These are phyloP conservation scores for Boletus rex-veris DNA, from an alignment of 768 basidiomycete species.

Conservation along the genomic window DNA sequence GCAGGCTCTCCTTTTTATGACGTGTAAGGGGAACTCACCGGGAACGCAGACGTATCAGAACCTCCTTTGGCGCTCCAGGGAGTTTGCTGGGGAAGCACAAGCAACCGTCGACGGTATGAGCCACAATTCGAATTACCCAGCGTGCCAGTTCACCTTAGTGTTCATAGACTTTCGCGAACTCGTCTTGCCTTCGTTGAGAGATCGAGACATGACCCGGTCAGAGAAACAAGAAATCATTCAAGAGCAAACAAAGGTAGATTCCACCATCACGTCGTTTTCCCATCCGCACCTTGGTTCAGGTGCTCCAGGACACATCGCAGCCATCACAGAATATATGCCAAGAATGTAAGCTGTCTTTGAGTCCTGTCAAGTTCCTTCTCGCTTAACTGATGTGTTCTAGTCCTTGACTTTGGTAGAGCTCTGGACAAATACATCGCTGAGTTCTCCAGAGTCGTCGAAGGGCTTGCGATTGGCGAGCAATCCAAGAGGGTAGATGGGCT, in stretches of 20 bases:
- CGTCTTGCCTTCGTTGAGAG: conserved; percentile 14
- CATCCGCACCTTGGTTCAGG: conserved; percentile 7
- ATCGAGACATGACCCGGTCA: not conserved
- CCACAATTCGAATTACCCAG: not conserved
- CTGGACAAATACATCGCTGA: conserved; percentile 13
- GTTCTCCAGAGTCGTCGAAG: conserved; percentile 14
- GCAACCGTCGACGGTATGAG: conserved; percentile 13
- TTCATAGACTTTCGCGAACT: conserved; percentile 16
- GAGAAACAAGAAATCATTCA: conserved; percentile 16
- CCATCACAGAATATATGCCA: conserved; percentile 20
- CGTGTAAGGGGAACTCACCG: not conserved
- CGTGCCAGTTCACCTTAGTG: not conserved
- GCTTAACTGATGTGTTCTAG: not conserved
- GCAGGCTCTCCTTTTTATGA: not conserved
- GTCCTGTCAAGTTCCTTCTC: not conserved
- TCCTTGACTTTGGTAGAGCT: conserved; percentile 14
- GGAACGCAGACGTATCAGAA: conserved; percentile 9
- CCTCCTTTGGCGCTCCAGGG: conserved; percentile 20
- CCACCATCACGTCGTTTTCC: not conserved
- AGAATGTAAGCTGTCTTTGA: conserved; percentile 8
- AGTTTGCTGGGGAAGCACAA: conserved; percentile 20
- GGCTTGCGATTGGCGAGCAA: conserved; percentile 2
- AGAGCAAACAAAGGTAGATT: conserved; percentile 14
- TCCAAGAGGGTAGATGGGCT: conserved; percentile 4
- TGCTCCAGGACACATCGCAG: conserved; percentile 12